These are phyloP conservation scores for Mycena vitilis DNA, from an alignment of 768 basidiomycete genomes.

Conservation along the genomic window DNA sequence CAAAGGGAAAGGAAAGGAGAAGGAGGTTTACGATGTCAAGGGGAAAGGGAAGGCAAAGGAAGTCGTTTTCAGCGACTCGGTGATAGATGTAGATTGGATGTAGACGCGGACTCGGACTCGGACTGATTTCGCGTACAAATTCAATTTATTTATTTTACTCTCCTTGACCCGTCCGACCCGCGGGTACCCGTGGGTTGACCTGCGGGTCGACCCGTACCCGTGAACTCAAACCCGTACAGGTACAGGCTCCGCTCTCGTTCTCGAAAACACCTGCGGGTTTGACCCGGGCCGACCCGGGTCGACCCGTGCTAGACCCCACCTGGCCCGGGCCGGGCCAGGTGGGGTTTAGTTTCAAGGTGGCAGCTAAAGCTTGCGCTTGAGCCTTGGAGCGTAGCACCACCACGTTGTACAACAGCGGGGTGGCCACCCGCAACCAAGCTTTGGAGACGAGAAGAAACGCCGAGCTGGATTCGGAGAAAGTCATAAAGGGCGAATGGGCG, in stretches of 20 bases:
- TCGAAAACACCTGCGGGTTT: constrained; percentile 9
- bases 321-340: too few species aligned
- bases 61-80: too few species aligned
- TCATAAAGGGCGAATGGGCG: not conserved
- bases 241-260: not conserved
- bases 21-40: not conserved
- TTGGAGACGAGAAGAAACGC: not conserved
- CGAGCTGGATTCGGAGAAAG: not conserved
- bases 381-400: constrained; percentile 11
- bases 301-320: constrained; percentile 10
- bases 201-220: constrained; percentile 15
- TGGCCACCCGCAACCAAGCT: constrained; percentile 18
- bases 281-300: constrained; percentile 7
- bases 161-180: constrained; percentile 5
- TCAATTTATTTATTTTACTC: not conserved
- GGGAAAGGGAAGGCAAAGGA: not conserved
- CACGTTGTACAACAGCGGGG: constrained; percentile 13
- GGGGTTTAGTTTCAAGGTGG: not conserved
- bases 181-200: constrained; percentile 14
- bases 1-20: not conserved
- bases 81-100: not conserved
- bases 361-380: constrained; percentile 7
- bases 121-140: not conserved
- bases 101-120: not conserved
- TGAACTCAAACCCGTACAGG: constrained; percentile 9